These are phyloP conservation scores for Aspergillus glaucus DNA, from an alignment of 2,329 filamentous ascomycete genomes.

Conservation along the genomic window DNA sequence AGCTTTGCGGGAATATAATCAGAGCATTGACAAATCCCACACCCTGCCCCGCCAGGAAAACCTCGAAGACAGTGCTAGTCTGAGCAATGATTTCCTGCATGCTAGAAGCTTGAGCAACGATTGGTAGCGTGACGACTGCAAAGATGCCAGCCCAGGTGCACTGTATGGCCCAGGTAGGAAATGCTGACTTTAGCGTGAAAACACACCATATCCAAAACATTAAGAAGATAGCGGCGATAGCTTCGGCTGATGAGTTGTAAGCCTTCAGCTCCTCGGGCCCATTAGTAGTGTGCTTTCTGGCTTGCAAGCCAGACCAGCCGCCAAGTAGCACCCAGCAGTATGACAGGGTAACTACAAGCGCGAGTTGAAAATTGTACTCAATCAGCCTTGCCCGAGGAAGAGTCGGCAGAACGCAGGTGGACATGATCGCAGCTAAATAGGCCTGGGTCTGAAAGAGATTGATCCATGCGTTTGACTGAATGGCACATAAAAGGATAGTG, in stretches of 20 bases:
- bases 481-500: too few relatives aligned
- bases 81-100: background rate
- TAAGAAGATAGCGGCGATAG: background rate
- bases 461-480: constrained; percentile 27
- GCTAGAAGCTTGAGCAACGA: background rate
- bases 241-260: background rate
- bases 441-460: constrained; percentile 20
- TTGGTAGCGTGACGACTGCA: background rate
- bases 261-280: background rate
- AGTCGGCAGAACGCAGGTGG: background rate
- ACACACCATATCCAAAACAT: background rate
- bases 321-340: background rate
- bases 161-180: background rate
- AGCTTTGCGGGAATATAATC: background rate
- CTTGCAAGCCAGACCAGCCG: background rate
- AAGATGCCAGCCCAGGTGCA: background rate
- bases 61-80: background rate
- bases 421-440: background rate
- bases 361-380: background rate
- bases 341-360: background rate
- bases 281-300: background rate
- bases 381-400: background rate
- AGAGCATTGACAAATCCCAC: background rate
- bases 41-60: background rate
- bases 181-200: background rate